phyloP scores from a whole-genome alignment of 192 early-diverging fungal species.

The Backusella circina region DNA sequence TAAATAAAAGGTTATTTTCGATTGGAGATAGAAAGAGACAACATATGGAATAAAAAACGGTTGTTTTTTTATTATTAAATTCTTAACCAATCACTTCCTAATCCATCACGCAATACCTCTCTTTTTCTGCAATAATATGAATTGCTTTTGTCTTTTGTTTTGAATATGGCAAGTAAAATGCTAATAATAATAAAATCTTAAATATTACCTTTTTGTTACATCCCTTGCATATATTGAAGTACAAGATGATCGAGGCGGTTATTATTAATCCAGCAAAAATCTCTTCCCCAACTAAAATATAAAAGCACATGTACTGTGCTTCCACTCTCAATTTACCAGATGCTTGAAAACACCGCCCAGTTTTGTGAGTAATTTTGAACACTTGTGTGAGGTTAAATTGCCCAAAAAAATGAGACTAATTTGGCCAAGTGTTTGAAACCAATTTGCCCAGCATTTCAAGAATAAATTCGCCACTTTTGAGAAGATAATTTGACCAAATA shows the following conservation, averaged over 20 bases:
- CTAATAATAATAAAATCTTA: neutral
- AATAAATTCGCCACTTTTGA: no score
- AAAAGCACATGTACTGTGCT: no score
- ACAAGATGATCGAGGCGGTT: neutral
- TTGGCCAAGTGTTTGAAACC: no score
- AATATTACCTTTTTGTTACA: neutral
- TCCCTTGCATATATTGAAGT: neutral
- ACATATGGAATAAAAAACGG: neutral
- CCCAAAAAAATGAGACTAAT: no score
- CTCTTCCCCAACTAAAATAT: no score
- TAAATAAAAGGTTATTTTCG: conserved; percentile 2
- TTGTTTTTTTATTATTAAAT: conserved; percentile 58
- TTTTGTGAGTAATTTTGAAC: no score
- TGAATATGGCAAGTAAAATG: neutral
- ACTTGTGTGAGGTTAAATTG: no score
- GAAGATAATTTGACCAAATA: no score
- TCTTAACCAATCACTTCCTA: conserved; percentile 89
- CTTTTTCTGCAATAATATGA: neutral
- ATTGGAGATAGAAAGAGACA: neutral
- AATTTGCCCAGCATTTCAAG: no score
- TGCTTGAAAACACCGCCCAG: no score
- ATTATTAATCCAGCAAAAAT: neutral
- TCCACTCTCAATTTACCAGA: no score
- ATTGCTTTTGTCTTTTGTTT: neutral
- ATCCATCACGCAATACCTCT: conserved; percentile 66